phyloP scores from a whole-genome alignment of 352 stramenopile species.

The Globisporangium radiosum region DNA sequence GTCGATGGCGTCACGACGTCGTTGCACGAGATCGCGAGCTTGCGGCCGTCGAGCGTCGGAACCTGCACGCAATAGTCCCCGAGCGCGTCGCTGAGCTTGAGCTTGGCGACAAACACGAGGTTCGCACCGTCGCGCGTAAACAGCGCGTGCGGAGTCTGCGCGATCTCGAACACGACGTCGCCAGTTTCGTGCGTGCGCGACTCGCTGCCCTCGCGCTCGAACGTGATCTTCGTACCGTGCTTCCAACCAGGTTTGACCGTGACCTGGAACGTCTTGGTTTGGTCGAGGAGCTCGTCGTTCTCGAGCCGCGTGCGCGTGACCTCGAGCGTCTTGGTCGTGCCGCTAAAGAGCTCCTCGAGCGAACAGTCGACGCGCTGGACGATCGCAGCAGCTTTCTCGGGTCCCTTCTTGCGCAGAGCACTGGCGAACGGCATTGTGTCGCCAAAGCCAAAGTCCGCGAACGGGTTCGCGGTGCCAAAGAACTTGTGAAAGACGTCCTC shows the following conservation, averaged over 20 bases:
- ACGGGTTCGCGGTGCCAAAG: slow-evolving; percentile 90
- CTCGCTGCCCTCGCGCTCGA: slow-evolving; percentile 90
- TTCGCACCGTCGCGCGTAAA: slow-evolving; percentile 92
- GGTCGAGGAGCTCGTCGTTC: slow-evolving; percentile 68
- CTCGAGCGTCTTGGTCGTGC: slow-evolving; percentile 82
- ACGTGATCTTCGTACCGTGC: slow-evolving; percentile 93
- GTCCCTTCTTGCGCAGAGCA: slow-evolving; percentile 62
- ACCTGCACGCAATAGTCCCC: slow-evolving; percentile 92
- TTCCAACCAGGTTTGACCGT: slow-evolving; percentile 93
- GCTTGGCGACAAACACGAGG: slow-evolving; percentile 89
- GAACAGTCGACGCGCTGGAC: slow-evolving; percentile 62
- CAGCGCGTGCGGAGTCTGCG: slow-evolving; percentile 68
- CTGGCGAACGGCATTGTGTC: slow-evolving; percentile 81
- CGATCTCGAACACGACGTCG: slow-evolving; percentile 92
- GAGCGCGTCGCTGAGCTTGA: slow-evolving; percentile 94
- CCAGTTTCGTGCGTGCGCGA: slow-evolving; percentile 89
- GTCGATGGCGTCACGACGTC: slow-evolving; percentile 89
- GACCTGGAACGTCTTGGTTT: slow-evolving; percentile 83
- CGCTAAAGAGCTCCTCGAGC: slow-evolving; percentile 90
- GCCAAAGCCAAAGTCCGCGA: slow-evolving; percentile 88
- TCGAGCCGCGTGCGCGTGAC: slow-evolving; percentile 79
- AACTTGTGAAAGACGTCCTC: slow-evolving; percentile 91
- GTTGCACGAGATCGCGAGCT: slow-evolving; percentile 91
- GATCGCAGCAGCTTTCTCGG: slow-evolving; percentile 75
- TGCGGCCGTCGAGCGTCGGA: slow-evolving; percentile 93